Evolutionary conservation across 1,139 yeast genomes (phyloP).

Genomic region (Kazachstania sp.): DNA sequence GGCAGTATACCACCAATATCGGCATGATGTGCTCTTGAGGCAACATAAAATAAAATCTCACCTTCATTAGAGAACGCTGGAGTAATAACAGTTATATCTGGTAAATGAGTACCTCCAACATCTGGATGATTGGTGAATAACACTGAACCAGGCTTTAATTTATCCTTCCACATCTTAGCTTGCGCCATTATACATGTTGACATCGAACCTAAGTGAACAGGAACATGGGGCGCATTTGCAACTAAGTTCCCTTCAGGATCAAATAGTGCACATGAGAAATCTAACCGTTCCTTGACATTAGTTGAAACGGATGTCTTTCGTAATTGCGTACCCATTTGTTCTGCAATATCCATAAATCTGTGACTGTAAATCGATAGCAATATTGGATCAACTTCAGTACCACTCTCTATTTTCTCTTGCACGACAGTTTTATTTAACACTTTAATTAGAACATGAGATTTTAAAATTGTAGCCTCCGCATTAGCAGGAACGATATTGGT

Average conservation of each 20-base stretch:
- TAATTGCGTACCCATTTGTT: slow-evolving; percentile 77
- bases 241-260: slow-evolving; percentile 68
- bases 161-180: slow-evolving; percentile 53
- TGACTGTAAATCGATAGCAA: slow-evolving; percentile 73
- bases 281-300: slow-evolving; percentile 77
- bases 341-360: slow-evolving; percentile 82
- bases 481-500: slow-evolving; percentile 73
- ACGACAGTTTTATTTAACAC: slow-evolving; percentile 22
- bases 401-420: slow-evolving; percentile 19
- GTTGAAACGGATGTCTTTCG: slow-evolving; percentile 77
- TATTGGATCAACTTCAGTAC: slow-evolving; percentile 48
- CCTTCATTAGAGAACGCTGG: slow-evolving; percentile 42
- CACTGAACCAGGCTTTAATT: slow-evolving; percentile 59
- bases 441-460: slow-evolving; percentile 50
- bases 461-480: slow-evolving; percentile 53
- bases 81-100: slow-evolving; percentile 65
- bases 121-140: slow-evolving; percentile 71
- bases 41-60: slow-evolving; percentile 37
- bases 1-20: slow-evolving; percentile 44
- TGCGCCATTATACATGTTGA: slow-evolving; percentile 72
- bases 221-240: slow-evolving; percentile 84
- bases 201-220: slow-evolving; percentile 84
- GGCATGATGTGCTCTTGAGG: slow-evolving; percentile 47
- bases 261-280: slow-evolving; percentile 78
- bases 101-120: slow-evolving; percentile 75